Percentiles rank a stretch among this genome's conserved stretches.
Conservation (phyloP, 2,329 filamentous ascomycete genomes). For the Helotiales sp. region DNA sequence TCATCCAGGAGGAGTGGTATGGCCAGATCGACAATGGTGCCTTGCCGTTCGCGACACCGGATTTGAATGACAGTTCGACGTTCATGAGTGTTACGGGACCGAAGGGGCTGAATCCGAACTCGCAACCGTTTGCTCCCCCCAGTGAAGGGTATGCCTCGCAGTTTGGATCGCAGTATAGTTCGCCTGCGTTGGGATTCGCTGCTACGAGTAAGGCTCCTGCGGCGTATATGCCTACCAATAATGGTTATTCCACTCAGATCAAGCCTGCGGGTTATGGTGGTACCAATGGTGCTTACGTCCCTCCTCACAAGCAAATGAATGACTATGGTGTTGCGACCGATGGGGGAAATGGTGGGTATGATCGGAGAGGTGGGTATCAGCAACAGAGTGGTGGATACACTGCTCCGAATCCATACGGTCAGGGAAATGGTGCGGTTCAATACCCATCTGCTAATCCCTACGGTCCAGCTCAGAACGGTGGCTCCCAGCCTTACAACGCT, state of each 20-base stretch:
- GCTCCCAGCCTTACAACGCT: background rate
- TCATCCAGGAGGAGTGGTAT: constrained; percentile 5
- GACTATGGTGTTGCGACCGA: background rate
- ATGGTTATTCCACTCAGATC: constrained; percentile 8
- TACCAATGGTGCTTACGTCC: background rate
- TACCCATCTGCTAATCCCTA: background rate
- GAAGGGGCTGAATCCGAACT: constrained; percentile 11
- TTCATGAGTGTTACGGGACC: background rate
- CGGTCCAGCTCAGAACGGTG: background rate
- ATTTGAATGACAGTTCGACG: background rate
- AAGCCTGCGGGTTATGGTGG: background rate
- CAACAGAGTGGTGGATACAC: background rate
- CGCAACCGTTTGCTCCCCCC: constrained; percentile 12
- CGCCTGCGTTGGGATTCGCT: background rate
- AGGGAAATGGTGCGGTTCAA: background rate
- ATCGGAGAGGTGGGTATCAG: background rate
- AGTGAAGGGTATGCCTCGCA: background rate
- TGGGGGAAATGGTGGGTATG: background rate
- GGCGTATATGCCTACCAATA: background rate
- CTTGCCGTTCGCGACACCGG: background rate
- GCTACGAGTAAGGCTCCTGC: background rate
- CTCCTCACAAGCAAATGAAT: background rate
- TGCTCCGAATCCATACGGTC: background rate
- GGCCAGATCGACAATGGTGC: constrained; percentile 10
- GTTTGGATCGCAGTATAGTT: background rate